Percentiles rank a stretch among this genome's conserved stretches.
Evolutionary conservation across 2,329 filamentous ascomycete species (phyloP).

Genomic region (Cladophialophora bantiana): DNA sequence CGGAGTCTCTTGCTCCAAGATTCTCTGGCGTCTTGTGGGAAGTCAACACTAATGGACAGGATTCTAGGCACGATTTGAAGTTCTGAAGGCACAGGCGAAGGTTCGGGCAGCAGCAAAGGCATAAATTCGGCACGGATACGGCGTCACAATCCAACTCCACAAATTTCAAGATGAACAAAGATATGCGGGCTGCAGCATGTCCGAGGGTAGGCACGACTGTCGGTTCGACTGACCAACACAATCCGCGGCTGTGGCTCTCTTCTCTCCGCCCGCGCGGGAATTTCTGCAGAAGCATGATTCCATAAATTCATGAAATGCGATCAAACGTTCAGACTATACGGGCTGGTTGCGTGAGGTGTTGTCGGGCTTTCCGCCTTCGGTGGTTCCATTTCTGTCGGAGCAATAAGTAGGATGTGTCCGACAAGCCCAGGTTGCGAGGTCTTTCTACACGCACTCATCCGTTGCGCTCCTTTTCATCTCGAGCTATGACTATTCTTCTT

Average conservation of each 20-base stretch:
- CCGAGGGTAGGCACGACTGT: conserved; percentile 18
- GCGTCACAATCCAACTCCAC: conserved; percentile 31
- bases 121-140: conserved; percentile 35
- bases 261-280: conserved; percentile 24
- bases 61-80: conserved; percentile 81
- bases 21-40: not conserved
- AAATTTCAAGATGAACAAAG: conserved; percentile 25
- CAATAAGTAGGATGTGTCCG: not conserved
- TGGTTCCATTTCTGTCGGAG: not conserved
- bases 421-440: not conserved
- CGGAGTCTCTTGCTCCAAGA: not conserved
- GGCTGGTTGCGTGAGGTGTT: not conserved
- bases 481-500: not conserved
- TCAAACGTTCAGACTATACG: conserved; percentile 2
- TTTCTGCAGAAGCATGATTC: conserved; percentile 35
- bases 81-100: conserved; percentile 95
- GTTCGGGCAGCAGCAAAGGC: conserved; percentile 79
- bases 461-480: not conserved
- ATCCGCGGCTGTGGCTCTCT: conserved; percentile 29
- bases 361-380: not conserved
- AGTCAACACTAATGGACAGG: conserved; percentile 9
- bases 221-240: conserved; percentile 11
- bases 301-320: conserved; percentile 36
- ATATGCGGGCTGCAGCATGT: conserved; percentile 31
- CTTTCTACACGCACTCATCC: not conserved